A percentile compares a stretch with the other conserved stretches of the same genome.
Evolutionary conservation across 2,329 filamentous ascomycete genomes (phyloP).

Genomic region (Cyanodermella asteris): DNA sequence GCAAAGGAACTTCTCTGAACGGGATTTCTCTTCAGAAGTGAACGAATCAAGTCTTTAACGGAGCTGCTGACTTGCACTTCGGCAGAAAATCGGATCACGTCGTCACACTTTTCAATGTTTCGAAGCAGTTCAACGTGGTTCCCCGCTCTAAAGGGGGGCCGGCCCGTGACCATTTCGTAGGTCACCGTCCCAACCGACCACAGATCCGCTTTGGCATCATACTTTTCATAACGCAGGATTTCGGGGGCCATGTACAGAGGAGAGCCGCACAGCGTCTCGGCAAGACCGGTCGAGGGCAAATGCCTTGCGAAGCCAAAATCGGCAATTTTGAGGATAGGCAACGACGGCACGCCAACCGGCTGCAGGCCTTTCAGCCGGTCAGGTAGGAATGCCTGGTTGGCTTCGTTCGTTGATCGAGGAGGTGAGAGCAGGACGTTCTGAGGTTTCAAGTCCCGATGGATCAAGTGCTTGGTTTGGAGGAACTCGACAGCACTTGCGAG

Average conservation of each 20-base stretch:
- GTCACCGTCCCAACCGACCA: constrained; percentile 95
- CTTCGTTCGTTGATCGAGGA: constrained; percentile 56
- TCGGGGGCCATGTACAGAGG: constrained; percentile 98
- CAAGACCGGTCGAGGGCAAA: constrained; percentile 70
- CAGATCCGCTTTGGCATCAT: constrained; percentile 87
- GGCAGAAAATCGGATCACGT: constrained; percentile 62
- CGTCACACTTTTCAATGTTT: constrained; percentile 75
- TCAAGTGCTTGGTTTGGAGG: constrained; percentile 61
- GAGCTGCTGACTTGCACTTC: constrained; percentile 49
- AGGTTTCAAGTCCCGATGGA: constrained; percentile 93
- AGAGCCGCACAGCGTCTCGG: constrained; percentile 89
- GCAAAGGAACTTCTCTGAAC: constrained; percentile 70
- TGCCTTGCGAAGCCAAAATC: constrained; percentile 97
- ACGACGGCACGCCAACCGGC: constrained; percentile 57
- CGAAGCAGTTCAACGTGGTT: constrained; percentile 89
- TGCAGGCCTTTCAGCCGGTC: constrained; percentile 67
- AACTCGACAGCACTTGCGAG: constrained; percentile 82
- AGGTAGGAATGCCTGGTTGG: too few relatives aligned
- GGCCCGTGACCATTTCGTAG: constrained; percentile 84
- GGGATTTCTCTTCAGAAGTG: constrained; percentile 64
- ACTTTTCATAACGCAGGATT: constrained; percentile 90
- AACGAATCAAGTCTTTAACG: constrained; percentile 61
- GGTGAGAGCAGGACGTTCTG: constrained; percentile 87
- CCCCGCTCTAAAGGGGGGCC: constrained; percentile 70
- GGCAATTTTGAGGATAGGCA: constrained; percentile 93